These are phyloP conservation scores for Fusarium anthophilum DNA, from an alignment of 2,329 filamentous ascomycete genomes.

Conservation along the genomic window DNA sequence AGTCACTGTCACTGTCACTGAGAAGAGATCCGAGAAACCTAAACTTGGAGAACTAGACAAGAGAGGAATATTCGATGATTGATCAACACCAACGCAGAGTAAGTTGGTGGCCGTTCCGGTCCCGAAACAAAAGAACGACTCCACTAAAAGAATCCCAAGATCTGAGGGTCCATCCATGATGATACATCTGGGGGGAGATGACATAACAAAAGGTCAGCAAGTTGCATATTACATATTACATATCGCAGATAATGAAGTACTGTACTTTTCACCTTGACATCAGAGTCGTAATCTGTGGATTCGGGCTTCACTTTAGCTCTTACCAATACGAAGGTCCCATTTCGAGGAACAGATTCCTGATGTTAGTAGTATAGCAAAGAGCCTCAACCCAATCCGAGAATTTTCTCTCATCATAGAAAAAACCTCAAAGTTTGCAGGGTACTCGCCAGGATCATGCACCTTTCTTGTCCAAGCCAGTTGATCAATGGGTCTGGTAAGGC, in stretches of 20 bases:
- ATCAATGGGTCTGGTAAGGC: constrained; percentile 19
- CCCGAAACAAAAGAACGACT: not conserved
- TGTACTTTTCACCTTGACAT: not conserved
- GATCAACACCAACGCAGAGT: not conserved
- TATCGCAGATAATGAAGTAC: not conserved
- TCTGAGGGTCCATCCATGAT: constrained; percentile 14
- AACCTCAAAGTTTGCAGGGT: constrained; percentile 3
- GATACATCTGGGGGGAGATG: constrained; percentile 14
- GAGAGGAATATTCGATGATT: not conserved
- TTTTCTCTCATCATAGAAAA: not conserved
- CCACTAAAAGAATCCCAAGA: constrained; percentile 8
- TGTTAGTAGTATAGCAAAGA: not conserved
- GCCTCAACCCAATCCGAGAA: not conserved
- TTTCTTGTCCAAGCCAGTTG: constrained; percentile 4
- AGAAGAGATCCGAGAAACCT: not conserved
- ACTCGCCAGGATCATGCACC: constrained; percentile 13
- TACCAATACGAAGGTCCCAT: not conserved
- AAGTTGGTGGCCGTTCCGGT: constrained; percentile 11
- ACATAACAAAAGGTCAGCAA: constrained; percentile 20
- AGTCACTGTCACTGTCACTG: not conserved
- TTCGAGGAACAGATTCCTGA: not conserved
- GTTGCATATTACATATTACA: not conserved
- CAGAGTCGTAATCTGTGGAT: not conserved
- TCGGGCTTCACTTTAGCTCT: not conserved
- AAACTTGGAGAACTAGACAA: not conserved